Conservation (phyloP, 371 early-diverging fungal species). For the Ordospora colligata region DNA sequence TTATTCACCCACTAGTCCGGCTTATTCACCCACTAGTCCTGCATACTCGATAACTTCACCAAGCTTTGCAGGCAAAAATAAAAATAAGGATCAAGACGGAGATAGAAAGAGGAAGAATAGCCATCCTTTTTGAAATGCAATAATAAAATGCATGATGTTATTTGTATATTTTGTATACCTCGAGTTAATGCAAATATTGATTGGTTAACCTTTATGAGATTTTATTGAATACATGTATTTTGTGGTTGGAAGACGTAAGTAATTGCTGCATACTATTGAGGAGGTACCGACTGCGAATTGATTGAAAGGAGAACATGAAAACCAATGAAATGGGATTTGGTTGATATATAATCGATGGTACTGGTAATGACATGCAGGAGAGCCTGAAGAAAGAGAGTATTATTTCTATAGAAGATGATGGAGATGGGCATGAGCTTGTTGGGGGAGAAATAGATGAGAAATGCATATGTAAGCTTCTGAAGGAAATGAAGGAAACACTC, state of each 20-base stretch:
- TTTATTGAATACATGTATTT: no score
- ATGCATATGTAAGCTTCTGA: slow-evolving; percentile 39
- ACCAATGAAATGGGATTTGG: no score
- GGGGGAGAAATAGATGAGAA: slow-evolving; percentile 28
- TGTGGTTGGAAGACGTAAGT: no score
- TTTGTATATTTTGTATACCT: no score
- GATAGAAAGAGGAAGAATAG: background rate
- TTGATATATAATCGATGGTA: no score
- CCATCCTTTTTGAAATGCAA: background rate
- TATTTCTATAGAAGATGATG: background rate
- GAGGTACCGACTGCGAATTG: no score
- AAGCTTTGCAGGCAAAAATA: background rate
- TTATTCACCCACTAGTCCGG: slow-evolving; percentile 60
- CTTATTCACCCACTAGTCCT: background rate
- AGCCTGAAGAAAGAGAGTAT: background rate
- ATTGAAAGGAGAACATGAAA: no score
- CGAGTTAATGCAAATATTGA: no score
- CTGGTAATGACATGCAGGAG: background rate
- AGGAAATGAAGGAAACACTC: slow-evolving; percentile 52
- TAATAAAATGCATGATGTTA: background rate
- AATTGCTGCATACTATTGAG: no score
- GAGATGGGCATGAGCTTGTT: background rate
- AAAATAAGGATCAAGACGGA: background rate
- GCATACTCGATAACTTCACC: background rate
- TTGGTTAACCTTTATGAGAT: no score